phyloP scores from a whole-genome alignment of 202 grass and related monocot genomes.

The Carex sylvatica region DNA sequence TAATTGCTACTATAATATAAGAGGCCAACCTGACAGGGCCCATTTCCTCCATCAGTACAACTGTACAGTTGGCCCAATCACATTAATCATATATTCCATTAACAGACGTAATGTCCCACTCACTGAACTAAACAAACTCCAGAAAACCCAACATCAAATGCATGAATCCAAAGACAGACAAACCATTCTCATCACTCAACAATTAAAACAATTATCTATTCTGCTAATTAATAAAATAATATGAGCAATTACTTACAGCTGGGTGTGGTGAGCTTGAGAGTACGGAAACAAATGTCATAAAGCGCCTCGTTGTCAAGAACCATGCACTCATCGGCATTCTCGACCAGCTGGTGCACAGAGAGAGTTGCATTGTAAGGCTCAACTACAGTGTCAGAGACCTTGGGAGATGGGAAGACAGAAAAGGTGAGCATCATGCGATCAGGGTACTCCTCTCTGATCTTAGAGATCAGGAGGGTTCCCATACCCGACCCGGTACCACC shows the following conservation, averaged over 20 bases:
- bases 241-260: slow-evolving; percentile 58
- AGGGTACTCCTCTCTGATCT: slow-evolving; percentile 89
- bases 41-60: neutral
- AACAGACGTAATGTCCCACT: slow-evolving; percentile 22
- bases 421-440: slow-evolving; percentile 92
- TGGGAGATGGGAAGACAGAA: slow-evolving; percentile 80
- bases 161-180: slow-evolving; percentile 10
- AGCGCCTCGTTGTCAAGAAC: slow-evolving; percentile 82
- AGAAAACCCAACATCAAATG: slow-evolving; percentile 14
- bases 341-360: slow-evolving; percentile 80
- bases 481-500: slow-evolving; percentile 85
- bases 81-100: slow-evolving; percentile 19
- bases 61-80: slow-evolving; percentile 9
- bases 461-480: slow-evolving; percentile 85
- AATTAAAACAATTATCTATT: neutral
- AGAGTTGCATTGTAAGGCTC: slow-evolving; percentile 86
- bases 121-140: slow-evolving; percentile 18
- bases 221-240: slow-evolving; percentile 1
- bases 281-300: slow-evolving; percentile 87
- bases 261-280: slow-evolving; percentile 79
- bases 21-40: slow-evolving; percentile 2
- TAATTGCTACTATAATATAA: slow-evolving; percentile 22
- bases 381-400: slow-evolving; percentile 85
- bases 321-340: slow-evolving; percentile 87
- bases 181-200: neutral